A percentile compares a stretch with the other conserved stretches of the same genome.
Evolutionary conservation across 192 early-diverging fungal genomes (phyloP).

Genomic region (Podochytrium sp.): DNA sequence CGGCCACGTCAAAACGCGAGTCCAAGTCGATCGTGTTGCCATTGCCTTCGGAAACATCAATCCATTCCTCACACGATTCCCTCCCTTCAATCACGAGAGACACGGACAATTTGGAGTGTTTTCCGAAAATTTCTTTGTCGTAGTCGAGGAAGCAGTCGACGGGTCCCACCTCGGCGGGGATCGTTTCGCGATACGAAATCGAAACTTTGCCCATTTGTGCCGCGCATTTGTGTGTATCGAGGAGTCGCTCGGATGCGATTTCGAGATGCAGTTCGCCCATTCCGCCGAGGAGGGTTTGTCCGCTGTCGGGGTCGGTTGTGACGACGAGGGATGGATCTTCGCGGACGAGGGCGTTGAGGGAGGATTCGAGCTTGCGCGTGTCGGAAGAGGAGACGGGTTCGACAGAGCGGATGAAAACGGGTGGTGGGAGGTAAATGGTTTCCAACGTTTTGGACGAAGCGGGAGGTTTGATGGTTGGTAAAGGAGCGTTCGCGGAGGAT

Average conservation of each 20-base stretch:
- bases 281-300: constrained; percentile 84
- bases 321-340: constrained; percentile 90
- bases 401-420: constrained; percentile 75
- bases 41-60: background rate
- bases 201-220: constrained; percentile 83
- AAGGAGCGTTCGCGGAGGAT: constrained; percentile 27
- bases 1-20: background rate
- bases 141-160: constrained; percentile 52
- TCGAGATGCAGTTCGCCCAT: constrained; percentile 97
- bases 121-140: constrained; percentile 75
- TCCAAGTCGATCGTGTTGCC: constrained; percentile 7
- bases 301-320: constrained; percentile 77
- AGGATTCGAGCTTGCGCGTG: constrained; percentile 71
- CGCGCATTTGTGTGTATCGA: constrained; percentile 77
- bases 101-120: constrained; percentile 61
- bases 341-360: constrained; percentile 71
- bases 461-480: constrained; percentile 17
- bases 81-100: constrained; percentile 58
- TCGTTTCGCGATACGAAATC: constrained; percentile 86
- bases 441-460: constrained; percentile 52
- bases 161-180: constrained; percentile 29
- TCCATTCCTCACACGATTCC: constrained; percentile 38
- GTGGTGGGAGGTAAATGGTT: constrained; percentile 82
- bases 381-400: constrained; percentile 68
- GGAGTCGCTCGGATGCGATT: constrained; percentile 81